These are phyloP conservation scores for Fusarium sp. DNA, from an alignment of 2,329 filamentous ascomycete species.

Conservation along the genomic window DNA sequence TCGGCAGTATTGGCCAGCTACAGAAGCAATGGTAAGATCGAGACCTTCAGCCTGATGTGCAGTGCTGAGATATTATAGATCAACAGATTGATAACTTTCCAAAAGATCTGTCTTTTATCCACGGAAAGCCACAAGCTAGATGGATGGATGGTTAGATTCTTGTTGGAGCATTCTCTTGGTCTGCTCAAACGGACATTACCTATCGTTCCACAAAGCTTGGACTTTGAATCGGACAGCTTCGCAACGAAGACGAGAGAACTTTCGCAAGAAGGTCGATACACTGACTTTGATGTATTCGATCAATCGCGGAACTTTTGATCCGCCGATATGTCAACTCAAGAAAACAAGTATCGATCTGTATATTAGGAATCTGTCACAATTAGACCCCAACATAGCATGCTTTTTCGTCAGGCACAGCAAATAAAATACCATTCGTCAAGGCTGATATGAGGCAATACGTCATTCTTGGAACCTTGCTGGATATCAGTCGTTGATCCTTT, in stretches of 20 bases:
- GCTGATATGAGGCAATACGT: background rate
- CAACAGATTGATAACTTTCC: background rate
- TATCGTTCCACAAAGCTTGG: rapidly evolving
- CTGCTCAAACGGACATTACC: background rate
- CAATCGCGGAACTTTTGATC: background rate
- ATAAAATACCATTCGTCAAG: background rate
- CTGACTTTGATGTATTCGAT: background rate
- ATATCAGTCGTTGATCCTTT: background rate
- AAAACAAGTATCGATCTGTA: no score
- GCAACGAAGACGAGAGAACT: background rate
- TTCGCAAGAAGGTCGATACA: background rate
- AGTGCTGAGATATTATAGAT: background rate
- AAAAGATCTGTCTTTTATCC: background rate
- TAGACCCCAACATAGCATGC: background rate
- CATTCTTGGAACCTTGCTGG: background rate
- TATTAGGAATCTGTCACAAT: background rate
- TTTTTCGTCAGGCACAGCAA: background rate
- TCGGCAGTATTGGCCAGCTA: slow-evolving; percentile 2
- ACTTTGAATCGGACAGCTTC: background rate
- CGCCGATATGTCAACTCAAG: no score
- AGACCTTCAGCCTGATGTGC: rapidly evolving
- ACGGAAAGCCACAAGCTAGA: slow-evolving; percentile 9
- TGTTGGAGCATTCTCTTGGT: slow-evolving; percentile 6
- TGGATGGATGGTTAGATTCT: slow-evolving; percentile 9
- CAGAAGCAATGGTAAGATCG: background rate